Conservation (phyloP, 192 early-diverging fungal species). For the Coemansia sp. region DNA sequence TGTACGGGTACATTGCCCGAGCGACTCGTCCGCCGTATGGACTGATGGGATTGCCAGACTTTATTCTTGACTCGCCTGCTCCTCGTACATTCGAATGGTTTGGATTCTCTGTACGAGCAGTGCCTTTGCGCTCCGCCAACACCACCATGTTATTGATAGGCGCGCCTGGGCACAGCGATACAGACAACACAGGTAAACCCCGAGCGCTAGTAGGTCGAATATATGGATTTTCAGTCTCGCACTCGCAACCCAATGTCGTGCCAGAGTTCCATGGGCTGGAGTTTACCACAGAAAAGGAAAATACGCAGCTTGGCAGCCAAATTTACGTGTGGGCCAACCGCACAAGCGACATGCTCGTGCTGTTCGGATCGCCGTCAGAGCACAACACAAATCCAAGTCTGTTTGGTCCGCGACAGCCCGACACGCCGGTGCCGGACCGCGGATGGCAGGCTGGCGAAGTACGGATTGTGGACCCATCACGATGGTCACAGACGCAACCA, state of each 20-base stretch:
- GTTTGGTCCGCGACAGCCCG: constrained; percentile 1
- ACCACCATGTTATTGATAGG: constrained; percentile 52
- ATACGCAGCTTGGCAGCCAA: constrained; percentile 48
- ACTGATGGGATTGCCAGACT: constrained; percentile 28
- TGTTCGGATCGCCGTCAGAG: constrained; percentile 50
- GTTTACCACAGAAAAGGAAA: constrained; percentile 24
- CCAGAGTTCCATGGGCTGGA: constrained; percentile 17
- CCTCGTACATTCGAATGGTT: constrained; percentile 55
- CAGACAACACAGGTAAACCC: not conserved
- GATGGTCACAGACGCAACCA: not conserved
- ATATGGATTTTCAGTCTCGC: constrained; percentile 47
- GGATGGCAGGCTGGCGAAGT: constrained; percentile 55
- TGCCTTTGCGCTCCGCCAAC: constrained; percentile 9
- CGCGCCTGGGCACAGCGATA: constrained; percentile 54
- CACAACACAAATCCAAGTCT: constrained; percentile 14
- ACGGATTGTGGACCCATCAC: constrained; percentile 39
- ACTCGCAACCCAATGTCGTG: not conserved
- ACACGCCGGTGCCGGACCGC: constrained; percentile 24
- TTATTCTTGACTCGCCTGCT: constrained; percentile 34
- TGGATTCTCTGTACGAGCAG: constrained; percentile 38
- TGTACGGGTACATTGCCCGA: constrained; percentile 50
- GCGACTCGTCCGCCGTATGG: not conserved
- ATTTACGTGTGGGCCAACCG: constrained; percentile 38
- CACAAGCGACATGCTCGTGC: constrained; percentile 8
- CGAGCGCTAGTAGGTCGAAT: constrained; percentile 54